Conservation (phyloP, 345 rosid genomes). For the Citrus trifoliata region DNA sequence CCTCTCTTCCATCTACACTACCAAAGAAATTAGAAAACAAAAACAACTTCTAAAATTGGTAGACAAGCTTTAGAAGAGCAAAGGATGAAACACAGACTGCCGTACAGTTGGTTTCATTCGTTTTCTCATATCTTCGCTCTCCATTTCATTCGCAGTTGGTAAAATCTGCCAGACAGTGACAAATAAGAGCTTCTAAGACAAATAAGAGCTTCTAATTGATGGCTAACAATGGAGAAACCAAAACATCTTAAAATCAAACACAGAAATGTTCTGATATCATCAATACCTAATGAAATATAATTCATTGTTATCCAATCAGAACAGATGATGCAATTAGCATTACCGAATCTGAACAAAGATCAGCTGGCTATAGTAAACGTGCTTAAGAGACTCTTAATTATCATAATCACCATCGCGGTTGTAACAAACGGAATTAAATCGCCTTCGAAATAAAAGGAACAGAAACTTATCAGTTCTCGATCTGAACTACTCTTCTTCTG, state of each 20-base stretch:
- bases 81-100: not conserved
- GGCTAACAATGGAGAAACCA: not conserved
- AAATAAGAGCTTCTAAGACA: not conserved
- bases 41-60: constrained; percentile 1
- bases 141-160: constrained; percentile 29
- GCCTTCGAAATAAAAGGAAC: not conserved
- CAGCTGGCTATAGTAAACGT: not conserved
- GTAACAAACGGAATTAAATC: not conserved
- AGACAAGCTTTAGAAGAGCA: constrained; percentile 1
- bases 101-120: constrained; percentile 63
- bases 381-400: not conserved
- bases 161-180: not conserved
- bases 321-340: not conserved
- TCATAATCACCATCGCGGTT: not conserved
- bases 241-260: not conserved
- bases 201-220: not conserved
- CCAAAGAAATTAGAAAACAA: not conserved
- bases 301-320: not conserved
- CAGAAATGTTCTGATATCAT: not conserved
- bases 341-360: not conserved
- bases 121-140: constrained; percentile 41
- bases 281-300: not conserved
- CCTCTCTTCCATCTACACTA: constrained; percentile 46
- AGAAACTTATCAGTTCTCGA: not conserved
- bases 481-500: not conserved